Evolutionary conservation across 106 monocot species (phyloP), one percentile per base, ranked within the genome.

Genomic region (Dioscorea dumetorum): DNA sequence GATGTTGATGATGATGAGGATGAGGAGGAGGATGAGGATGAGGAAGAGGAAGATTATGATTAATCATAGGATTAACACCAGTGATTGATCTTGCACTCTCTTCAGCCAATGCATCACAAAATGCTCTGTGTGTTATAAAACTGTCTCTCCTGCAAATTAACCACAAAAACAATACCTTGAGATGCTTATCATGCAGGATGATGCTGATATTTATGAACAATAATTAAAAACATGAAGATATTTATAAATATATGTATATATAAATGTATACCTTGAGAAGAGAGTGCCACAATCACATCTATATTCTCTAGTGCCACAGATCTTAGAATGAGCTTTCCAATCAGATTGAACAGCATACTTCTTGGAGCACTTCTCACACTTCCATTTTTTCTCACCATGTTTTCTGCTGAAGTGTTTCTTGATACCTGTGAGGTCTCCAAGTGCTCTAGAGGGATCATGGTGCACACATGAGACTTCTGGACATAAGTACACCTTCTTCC

Each of bases 351-450:
- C 91, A 18, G 91, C 91, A 28, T 91, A 91, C 67, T 85, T 84
- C 79, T 91, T 91, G 19, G 91, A 84, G 68, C 91, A 91, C 82
- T 87, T 87, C 21, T 91, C 91, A 22, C 91, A 91, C 68, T 87
- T 87, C 87, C 87, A 91, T 77, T 82, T 84, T 82, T 91, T 91
- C 79, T 91, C 91, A 0, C 91, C 87, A 31, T 91, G 91, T 66
- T 91, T 91, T 60, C 91, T 60, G 69, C 84, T 82, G 82, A 91
- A 91, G 77, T 91, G 91, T 74, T 91, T 91, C 80, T 90, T 90
- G 75, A 90, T 90, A 24, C 90, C 90, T 2, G 90, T 90, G 58
- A 90, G 81, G 73, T 91, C 91, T 0, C 91, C 91, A 2, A 91
- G 87, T 2, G 91, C 91, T 22, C 91, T 68, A 0, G 87, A 57